Percentiles rank a stretch among this genome's conserved stretches.
Conservation (phyloP, 306 rosid species). For the Ochetophila trinervis region DNA sequence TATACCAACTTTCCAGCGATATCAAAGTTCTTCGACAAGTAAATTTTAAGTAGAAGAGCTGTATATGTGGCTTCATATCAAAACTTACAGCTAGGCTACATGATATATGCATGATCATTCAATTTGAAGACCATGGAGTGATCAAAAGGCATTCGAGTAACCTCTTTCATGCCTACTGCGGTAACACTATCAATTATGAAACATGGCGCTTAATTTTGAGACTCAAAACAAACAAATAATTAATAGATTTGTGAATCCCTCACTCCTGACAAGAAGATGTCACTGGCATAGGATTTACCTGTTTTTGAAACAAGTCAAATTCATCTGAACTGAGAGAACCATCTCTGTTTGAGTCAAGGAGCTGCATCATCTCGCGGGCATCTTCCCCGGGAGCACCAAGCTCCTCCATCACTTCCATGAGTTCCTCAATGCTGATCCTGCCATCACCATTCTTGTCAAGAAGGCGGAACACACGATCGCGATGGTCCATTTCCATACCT, state of each 20-base stretch:
- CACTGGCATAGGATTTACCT: slow-evolving; percentile 36
- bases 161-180: no score
- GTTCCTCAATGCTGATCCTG: slow-evolving; percentile 85
- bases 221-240: no score
- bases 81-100: no score
- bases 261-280: not conserved
- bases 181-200: not conserved
- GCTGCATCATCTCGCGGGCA: slow-evolving; percentile 64
- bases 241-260: not conserved
- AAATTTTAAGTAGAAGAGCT: no score
- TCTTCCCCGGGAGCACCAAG: slow-evolving; percentile 94
- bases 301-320: slow-evolving; percentile 59
- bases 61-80: no score
- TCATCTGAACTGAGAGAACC: slow-evolving; percentile 66
- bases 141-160: no score
- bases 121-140: not conserved
- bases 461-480: slow-evolving; percentile 69
- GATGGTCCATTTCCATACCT: slow-evolving; percentile 48
- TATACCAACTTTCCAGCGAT: no score
- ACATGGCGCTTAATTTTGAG: not conserved
- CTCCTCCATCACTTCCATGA: slow-evolving; percentile 88
- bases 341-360: slow-evolving; percentile 59
- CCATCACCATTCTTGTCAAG: slow-evolving; percentile 96
- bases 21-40: no score
- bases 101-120: no score